Evolutionary conservation across 2,329 filamentous ascomycete genomes (phyloP), one percentile per base, ranked within the genome.

Genomic region (Simplicillium aogashimaense): DNA sequence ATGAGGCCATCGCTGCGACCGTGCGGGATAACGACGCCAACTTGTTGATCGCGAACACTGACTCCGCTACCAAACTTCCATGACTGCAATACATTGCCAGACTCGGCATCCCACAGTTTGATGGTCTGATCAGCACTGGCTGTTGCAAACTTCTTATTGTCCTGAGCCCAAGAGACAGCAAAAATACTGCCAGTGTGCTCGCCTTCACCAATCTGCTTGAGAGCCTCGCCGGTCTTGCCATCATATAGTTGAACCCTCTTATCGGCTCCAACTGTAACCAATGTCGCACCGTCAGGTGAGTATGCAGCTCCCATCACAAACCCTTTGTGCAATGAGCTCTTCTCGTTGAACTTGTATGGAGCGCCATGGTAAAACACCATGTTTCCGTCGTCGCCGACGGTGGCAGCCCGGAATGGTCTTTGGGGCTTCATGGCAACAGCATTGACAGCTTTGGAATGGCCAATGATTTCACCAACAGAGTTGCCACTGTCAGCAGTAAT

Each of bases 401-500:
- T 95, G 11, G 86, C 88, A 7, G 92, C 92, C 45, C 90, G 76
- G 44, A 97, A 70, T n/a, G 92, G 92, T 18, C 92, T 74, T 64
- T 94, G 86, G 56, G 89, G 82, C 52, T 88, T 81, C 58, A 98
- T 83, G 29, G 88, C 84, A 28, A 97, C 89, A 15, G 83, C 78
- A 59, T 98, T 98, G 70, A 97, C 83, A 51, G 84, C 78, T 53
- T 87, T 85, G 49, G 84, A 89, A 64, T 98, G 92, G 2, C 92
- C 92, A 39, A 80, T 83, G 49, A 98, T 86, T 64, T 97, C 90
- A 43, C 92, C 92, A 14, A 97, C 89, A 37, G 82, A 89, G 67
- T 98, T 98, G 48, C 92, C 92, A 56, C 86, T 94, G 64, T 97
- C 92, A 50, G 86, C 86, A 20, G 87, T 95, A 58, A 97, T 88